Evolutionary conservation across 2,329 filamentous ascomycete genomes (phyloP).

Genomic region (Parascedosporium putredinis): DNA sequence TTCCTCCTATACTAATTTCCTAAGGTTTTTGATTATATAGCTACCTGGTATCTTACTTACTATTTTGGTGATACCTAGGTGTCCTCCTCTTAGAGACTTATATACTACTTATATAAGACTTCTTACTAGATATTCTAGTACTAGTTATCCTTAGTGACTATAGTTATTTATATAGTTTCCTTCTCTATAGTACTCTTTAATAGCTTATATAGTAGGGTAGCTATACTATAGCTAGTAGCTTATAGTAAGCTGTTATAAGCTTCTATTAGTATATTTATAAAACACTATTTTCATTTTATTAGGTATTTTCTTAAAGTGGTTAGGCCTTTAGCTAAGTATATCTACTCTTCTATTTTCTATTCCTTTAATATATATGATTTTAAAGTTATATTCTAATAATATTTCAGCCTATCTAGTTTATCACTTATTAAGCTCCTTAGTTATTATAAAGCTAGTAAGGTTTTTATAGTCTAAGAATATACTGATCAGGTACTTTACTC

Average conservation of each 20-base stretch:
- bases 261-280: not conserved
- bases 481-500: not conserved
- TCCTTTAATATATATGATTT: not conserved
- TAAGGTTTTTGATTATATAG: no score
- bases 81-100: no score
- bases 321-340: not conserved
- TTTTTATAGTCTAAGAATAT: not conserved
- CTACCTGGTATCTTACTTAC: no score
- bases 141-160: no score
- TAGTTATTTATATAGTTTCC: not conserved
- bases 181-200: not conserved
- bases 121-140: no score
- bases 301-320: not conserved
- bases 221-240: not conserved
- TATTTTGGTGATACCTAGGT: no score
- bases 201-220: not conserved
- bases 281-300: not conserved
- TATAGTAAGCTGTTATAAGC: not conserved
- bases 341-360: not conserved
- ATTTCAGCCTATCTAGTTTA: not conserved
- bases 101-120: no score
- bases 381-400: not conserved
- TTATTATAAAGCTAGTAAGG: not conserved
- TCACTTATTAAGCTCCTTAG: not conserved
- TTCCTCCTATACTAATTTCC: no score